These are phyloP conservation scores for Leavenworthia alabamica DNA, from an alignment of 345 rosid genomes.

Conservation along the genomic window DNA sequence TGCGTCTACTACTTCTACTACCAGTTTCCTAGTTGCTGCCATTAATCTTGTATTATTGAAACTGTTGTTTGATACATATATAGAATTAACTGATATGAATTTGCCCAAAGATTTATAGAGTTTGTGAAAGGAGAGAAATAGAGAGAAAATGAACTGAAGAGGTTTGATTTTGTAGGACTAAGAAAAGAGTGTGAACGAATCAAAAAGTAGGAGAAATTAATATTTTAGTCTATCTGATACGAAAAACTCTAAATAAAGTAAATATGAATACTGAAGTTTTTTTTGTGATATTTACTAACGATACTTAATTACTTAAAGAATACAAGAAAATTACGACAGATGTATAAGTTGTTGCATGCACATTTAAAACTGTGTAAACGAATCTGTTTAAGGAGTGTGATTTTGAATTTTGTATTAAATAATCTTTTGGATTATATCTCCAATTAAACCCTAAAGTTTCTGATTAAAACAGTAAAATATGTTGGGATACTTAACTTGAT, in stretches of 20 bases:
- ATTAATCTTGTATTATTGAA: conserved; percentile 6
- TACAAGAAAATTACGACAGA: neutral
- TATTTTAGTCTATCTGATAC: conserved; percentile 18
- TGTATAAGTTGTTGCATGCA: conserved; percentile 7
- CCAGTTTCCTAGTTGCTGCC: conserved; percentile 50
- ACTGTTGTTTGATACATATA: conserved; percentile 21
- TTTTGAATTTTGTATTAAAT: neutral
- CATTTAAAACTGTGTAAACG: neutral
- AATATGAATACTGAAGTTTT: neutral
- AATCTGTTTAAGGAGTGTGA: neutral
- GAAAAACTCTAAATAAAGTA: neutral
- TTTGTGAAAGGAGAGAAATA: neutral
- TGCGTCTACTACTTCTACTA: conserved; percentile 85
- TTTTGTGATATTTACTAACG: neutral
- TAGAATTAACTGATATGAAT: neutral
- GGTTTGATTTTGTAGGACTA: no score
- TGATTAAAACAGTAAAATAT: neutral
- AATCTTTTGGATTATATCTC: neutral
- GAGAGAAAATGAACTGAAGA: no score
- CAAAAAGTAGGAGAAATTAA: conserved; percentile 14
- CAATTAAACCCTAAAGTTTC: neutral
- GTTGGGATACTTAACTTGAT: conserved; percentile 23
- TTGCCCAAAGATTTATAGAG: neutral
- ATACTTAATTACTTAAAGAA: neutral
- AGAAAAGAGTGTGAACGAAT: conserved; percentile 13